These are phyloP conservation scores for Candida mesenterica DNA, from an alignment of 1,139 yeast genomes.

Conservation along the genomic window DNA sequence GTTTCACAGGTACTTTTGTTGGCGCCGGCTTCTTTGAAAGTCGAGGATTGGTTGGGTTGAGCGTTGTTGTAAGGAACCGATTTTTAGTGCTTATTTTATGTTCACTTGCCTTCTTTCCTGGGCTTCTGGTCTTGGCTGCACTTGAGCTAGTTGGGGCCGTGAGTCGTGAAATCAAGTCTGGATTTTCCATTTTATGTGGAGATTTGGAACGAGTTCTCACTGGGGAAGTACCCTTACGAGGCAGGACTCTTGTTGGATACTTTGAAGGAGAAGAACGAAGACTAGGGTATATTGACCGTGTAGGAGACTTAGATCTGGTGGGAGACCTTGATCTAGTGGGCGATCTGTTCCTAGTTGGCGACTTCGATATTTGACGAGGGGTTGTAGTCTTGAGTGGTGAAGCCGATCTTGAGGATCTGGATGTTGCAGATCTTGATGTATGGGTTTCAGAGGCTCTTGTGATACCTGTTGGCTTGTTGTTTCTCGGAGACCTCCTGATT, in stretches of 20 bases:
- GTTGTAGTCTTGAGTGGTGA: conserved; percentile 5
- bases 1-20: conserved; percentile 16
- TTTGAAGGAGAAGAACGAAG: not conserved
- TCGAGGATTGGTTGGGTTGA: conserved; percentile 27
- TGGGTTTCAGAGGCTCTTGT: not conserved
- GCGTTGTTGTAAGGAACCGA: conserved; percentile 36
- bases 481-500: no score
- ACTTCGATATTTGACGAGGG: not conserved
- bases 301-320: conserved; percentile 4
- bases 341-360: no score
- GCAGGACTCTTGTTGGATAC: not conserved
- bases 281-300: not conserved
- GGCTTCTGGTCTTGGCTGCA: conserved; percentile 23
- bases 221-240: conserved; percentile 5
- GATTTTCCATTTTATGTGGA: conserved; percentile 9
- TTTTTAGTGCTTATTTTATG: conserved; percentile 21
- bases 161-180: conserved; percentile 20
- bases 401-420: not conserved
- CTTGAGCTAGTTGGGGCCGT: conserved; percentile 32
- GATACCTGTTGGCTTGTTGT: no score
- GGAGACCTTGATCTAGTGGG: conserved; percentile 1
- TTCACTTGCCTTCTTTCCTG: conserved; percentile 9
- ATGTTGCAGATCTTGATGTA: not conserved
- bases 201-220: conserved; percentile 6
- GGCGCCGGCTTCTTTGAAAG: conserved; percentile 13